Percentiles rank a stretch among this genome's conserved stretches.
These are phyloP conservation scores for Penicillium sp. DNA, from an alignment of 2,329 filamentous ascomycete genomes.

Conservation along the genomic window DNA sequence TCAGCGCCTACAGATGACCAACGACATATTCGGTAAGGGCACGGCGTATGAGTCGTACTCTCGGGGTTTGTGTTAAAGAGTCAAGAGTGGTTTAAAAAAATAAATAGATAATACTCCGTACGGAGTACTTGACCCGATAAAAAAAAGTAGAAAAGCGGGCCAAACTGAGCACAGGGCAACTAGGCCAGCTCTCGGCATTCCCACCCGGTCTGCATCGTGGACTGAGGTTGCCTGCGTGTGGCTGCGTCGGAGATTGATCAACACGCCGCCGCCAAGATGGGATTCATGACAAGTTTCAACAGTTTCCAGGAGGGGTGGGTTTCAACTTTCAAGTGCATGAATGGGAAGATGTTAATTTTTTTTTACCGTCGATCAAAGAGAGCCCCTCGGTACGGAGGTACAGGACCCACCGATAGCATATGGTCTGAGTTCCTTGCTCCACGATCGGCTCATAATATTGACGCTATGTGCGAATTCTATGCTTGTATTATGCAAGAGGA, in stretches of 20 bases:
- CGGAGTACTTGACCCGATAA: background rate
- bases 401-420: conserved; percentile 10
- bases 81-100: background rate
- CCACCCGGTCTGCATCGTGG: conserved; percentile 22
- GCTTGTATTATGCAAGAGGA: background rate
- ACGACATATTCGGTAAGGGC: conserved; percentile 6
- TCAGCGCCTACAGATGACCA: conserved; percentile 13
- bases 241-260: conserved; percentile 19
- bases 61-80: background rate
- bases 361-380: conserved; percentile 12
- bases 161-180: conserved; percentile 21
- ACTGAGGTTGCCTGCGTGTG: conserved; percentile 16
- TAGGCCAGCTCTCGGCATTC: conserved; percentile 20
- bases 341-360: conserved; percentile 8
- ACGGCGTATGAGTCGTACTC: conserved; percentile 1
- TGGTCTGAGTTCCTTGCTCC: conserved; percentile 15
- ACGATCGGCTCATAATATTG: conserved; percentile 8
- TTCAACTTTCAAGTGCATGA: conserved; percentile 9
- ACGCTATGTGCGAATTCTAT: background rate
- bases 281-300: conserved; percentile 7
- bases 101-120: background rate
- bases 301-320: background rate
- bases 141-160: conserved; percentile 18
- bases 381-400: conserved; percentile 4
- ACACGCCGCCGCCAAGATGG: conserved; percentile 8